Evolutionary conservation across 352 stramenopile genomes (phyloP).

Genomic region (Phytophthora citricola): DNA sequence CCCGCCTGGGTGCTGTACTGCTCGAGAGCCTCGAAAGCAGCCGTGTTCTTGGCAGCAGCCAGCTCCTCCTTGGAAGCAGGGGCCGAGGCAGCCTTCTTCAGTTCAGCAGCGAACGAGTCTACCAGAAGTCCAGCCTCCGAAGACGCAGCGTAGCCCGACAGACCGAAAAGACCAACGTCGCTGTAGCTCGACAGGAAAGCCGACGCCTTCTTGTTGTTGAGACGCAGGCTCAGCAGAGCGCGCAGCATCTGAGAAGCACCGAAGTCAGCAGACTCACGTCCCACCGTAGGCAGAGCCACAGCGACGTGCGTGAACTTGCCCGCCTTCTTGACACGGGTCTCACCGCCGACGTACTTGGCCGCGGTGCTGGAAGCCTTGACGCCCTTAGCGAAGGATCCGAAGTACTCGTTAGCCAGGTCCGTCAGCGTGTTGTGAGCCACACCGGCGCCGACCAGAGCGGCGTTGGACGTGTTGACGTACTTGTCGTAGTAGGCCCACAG

Average conservation of each 20-base stretch:
- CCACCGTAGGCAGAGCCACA: constrained; percentile 69
- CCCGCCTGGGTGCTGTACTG: constrained; percentile 52
- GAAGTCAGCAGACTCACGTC: constrained; percentile 49
- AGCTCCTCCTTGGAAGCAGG: constrained; percentile 76
- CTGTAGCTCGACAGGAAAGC: constrained; percentile 72
- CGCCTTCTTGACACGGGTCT: constrained; percentile 76
- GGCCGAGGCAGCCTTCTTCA: constrained; percentile 75
- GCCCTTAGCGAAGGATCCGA: constrained; percentile 48
- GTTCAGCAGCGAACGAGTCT: constrained; percentile 70
- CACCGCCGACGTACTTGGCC: constrained; percentile 80
- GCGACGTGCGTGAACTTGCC: constrained; percentile 77
- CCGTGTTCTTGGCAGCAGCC: constrained; percentile 72
- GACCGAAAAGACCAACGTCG: constrained; percentile 67
- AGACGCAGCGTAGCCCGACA: constrained; percentile 61
- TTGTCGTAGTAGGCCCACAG: constrained; percentile 68
- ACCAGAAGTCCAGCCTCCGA: constrained; percentile 69
- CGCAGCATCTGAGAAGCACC: constrained; percentile 72
- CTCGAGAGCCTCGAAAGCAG: constrained; percentile 52
- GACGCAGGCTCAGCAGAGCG: constrained; percentile 61
- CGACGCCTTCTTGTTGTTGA: constrained; percentile 69
- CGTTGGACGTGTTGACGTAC: constrained; percentile 71
- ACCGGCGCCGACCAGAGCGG: constrained; percentile 68
- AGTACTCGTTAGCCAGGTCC: constrained; percentile 73
- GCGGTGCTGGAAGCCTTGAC: constrained; percentile 28
- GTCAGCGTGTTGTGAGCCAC: constrained; percentile 69